Percentiles rank a stretch among this genome's conserved stretches.
phyloP scores from a whole-genome alignment of 495 filamentous ascomycete species.

The Choiromyces venosus region DNA sequence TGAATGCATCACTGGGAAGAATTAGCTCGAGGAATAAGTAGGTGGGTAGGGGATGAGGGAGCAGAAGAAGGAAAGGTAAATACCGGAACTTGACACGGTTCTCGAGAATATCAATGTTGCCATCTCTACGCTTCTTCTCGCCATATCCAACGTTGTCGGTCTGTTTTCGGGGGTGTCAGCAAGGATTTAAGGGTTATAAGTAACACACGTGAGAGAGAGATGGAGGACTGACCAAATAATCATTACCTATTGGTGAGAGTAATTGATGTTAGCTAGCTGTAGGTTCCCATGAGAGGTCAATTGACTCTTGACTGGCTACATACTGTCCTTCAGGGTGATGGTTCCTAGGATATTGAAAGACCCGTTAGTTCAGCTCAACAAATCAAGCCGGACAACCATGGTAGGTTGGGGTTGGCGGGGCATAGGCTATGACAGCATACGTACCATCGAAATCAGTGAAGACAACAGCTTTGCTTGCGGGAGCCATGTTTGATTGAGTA shows the following conservation, averaged over 20 bases:
- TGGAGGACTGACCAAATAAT: conserved; percentile 59
- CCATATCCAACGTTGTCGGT: conserved; percentile 91
- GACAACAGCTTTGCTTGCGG: conserved; percentile 57
- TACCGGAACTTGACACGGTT: conserved; percentile 66
- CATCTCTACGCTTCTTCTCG: conserved; percentile 55
- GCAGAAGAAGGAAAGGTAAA: conserved; percentile 10
- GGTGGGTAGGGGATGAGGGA: conserved; percentile 2
- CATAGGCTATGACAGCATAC: background rate
- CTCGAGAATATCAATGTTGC: conserved; percentile 66
- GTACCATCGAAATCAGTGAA: conserved; percentile 92
- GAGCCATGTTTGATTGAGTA: conserved; percentile 23
- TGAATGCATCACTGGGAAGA: conserved; percentile 63
- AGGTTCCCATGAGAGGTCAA: background rate
- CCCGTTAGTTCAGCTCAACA: conserved; percentile 9
- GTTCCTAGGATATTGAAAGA: conserved; percentile 46
- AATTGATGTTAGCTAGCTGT: conserved; percentile 16
- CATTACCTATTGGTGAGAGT: conserved; percentile 58
- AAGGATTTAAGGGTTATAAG: conserved; percentile 16
- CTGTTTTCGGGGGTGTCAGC: conserved; percentile 41
- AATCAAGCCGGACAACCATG: background rate
- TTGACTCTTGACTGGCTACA: conserved; percentile 36
- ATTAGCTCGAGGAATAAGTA: conserved; percentile 2
- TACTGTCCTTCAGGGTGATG: conserved; percentile 79
- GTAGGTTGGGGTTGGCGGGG: background rate
- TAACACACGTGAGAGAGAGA: conserved; percentile 1